Evolutionary conservation across 176 grass and related monocot species (phyloP), one percentile per base, ranked within the genome.

Genomic region (Carex parvula): DNA sequence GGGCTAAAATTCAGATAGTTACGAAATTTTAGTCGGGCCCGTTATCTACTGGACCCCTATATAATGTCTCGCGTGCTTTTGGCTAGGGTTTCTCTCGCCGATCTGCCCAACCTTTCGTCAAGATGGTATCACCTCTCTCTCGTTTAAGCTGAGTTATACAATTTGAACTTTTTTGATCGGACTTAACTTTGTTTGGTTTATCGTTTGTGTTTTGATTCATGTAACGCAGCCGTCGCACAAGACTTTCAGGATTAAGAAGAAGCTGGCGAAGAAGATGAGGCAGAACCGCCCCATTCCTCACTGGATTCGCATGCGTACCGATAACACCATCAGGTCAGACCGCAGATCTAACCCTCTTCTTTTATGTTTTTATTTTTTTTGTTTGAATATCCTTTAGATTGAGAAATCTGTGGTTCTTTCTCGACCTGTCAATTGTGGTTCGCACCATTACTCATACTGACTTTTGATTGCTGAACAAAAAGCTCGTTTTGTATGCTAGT

Each of bases 231-330:
- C 94, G 88, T 97, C 94, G 21, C 94, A 93, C 88, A 97, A 97
- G 89, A 93, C 94, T 80, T 97, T 97, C 89, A 84, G 70, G 50
- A 97, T 97, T 85, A 97, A 97, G 89, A 85, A 91, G 91, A 97
- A 97, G 87, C 86, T 97, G 87, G 94, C 94, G 70, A 93, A 97
- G 91, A 97, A 93, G 89, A 88, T 90, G 94, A 87, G 89, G 85
- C 94, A 97, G 91, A 97, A 97, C 87, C 94, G 94, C 66, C 94
- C 94, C 80, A 97, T 97, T 87, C 94, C 94, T 87, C 90, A 93
- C 89, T 97, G 94, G 94, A 97, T 97, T 78, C 89, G 94, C 88
- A 93, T 93, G 94, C 70, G 94, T 62, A 97, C 91, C 44, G 89
- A 97, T 67, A 97, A 93, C 86, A 97, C 91, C 72, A 97, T 93